Evolutionary conservation across 345 rosid genomes (phyloP), one percentile per base, ranked within the genome.

Genomic region (Murraya koenigii): DNA sequence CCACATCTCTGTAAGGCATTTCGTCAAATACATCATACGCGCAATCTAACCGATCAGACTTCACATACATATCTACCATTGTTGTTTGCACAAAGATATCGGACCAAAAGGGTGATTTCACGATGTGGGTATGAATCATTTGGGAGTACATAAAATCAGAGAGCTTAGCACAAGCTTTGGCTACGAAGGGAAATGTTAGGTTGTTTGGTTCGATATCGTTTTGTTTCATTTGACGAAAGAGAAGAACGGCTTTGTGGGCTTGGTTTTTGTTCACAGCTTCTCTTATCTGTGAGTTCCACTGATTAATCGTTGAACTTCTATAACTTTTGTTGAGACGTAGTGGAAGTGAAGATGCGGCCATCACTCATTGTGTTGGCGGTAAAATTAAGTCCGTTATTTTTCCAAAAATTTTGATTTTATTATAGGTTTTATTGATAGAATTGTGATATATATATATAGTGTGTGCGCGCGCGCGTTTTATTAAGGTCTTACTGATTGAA

Each of bases 91-190:
- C 86, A 67, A 82, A 87, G 23, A 85, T 75, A 74, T 90, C 84
- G 9, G 66, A 66, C 75, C 72, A 69, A 85, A 86, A 87, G 1
- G 82, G 82, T 3, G 93, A 88, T 44, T 89, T 91, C 5, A 86
- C 1, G 33, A 90, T 64, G 55, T 88, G 89, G 72, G 84, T 60
- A 58, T 86, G 93, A 72, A 91, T 52, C 69, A 79, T 69, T 32
- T 87, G 82, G 8, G 86, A 72, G 66, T n/a, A 61, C 0, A 30
- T 41, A 44, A 73, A 75, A 33, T 77, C 75, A 41, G 83, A 72
- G 62, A 90, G 82, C 76, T 71, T 84, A 71, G 89, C 93, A 61
- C 89, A 90, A 3, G 96, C 93, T 81, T 91, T 91, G 36, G 88
- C 89, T 30, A 90, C 28, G 76, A 90, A 84, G 28, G 92, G 91